Evolutionary conservation across 139 green algal genomes (phyloP).

Genomic region (Raphidocelis subcapitata): DNA sequence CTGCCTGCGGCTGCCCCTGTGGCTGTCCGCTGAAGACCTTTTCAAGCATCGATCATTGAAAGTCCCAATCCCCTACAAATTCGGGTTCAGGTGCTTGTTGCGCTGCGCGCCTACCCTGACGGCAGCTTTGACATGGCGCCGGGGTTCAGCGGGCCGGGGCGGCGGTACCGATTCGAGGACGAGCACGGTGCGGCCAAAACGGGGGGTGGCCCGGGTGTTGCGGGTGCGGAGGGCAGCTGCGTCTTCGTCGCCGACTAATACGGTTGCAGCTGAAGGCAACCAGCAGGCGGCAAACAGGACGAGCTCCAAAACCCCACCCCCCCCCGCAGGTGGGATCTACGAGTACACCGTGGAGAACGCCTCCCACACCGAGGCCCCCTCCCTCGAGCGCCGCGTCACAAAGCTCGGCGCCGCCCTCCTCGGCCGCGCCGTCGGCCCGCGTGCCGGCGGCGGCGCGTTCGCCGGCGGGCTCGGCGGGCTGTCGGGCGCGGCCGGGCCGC

Average conservation of each 20-base stretch:
- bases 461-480: too few relatives aligned
- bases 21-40: neutral
- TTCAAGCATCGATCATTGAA: too few relatives aligned
- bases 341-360: constrained; percentile 58
- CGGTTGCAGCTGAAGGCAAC: too few relatives aligned
- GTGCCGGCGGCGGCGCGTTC: too few relatives aligned
- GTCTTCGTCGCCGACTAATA: too few relatives aligned
- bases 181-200: constrained; percentile 36
- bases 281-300: too few relatives aligned
- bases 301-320: too few relatives aligned
- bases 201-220: neutral
- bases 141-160: constrained; percentile 43
- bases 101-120: constrained; percentile 47
- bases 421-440: neutral
- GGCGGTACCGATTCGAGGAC: constrained; percentile 62
- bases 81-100: constrained; percentile 44
- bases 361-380: constrained; percentile 23
- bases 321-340: constrained; percentile 55
- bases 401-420: constrained; percentile 14
- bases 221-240: neutral
- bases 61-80: too few relatives aligned
- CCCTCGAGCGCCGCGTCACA: constrained; percentile 32
- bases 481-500: too few relatives aligned
- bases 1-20: neutral
- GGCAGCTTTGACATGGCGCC: constrained; percentile 66